Base-by-base conservation (phyloP, 768 basidiomycete species). In the Xerocomellus intermedius region DNA sequence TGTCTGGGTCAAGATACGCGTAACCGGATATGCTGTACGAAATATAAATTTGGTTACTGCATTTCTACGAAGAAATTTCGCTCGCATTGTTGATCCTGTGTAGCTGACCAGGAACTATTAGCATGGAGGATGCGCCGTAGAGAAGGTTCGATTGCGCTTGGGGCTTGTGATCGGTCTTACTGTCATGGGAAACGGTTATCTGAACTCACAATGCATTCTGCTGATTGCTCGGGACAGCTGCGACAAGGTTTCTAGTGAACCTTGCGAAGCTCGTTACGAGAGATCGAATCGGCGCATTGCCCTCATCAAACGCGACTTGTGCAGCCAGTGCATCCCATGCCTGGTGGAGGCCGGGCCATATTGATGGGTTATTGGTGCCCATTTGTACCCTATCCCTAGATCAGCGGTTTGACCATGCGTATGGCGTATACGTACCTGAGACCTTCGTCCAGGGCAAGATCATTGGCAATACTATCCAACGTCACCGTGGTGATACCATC, bases 241-340 rank as follows among this genome's bases (percentile, higher is more conserved):
- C 91, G 33, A 91, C 84, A 10, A 94, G 71, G 67, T 97, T 95
- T 55, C 94, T 81, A 14, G 90, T 92, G 65, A 95, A 86, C 64
- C 83, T 87, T 8, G 85, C 87, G 21, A 92, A 63, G 61, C 74
- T 77, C n/a, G 71, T 72, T 55, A 79, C 78, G 12, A 84, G 67
- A 1, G 62, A 59, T 46, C 73, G 74, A 8, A 79, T 74, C 26
- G 66, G 60, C 12, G 65, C 56, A 52, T 76, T 58, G 21, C 55
- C 68, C 46, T 74, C 67, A 19, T 69, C 64, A 14, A 68, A 49
- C 63, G 65, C 78, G 69, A 62, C 78, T 73, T 62, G 61, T 37
- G 33, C 56, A 16, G 66, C 64, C 5, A 73, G 42, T 13, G 38
- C 37, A 5, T 69, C 69, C 90, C 90, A 92, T 7, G 84, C 67